Base-by-base conservation (phyloP, 2,329 filamentous ascomycete genomes). In the Colletotrichum gloeosporioides region DNA sequence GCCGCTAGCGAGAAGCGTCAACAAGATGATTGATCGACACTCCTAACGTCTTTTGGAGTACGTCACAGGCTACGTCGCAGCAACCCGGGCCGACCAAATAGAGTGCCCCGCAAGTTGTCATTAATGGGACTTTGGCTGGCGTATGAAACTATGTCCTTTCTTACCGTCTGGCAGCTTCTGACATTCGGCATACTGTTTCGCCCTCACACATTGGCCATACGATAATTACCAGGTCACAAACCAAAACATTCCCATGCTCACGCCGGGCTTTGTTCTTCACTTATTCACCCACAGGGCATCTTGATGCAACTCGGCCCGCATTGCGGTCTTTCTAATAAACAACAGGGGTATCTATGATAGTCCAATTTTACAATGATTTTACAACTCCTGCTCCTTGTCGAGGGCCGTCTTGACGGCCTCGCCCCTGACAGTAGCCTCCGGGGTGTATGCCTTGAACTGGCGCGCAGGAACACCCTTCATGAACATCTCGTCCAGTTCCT, bases 401-500 rank as follows among this genome's bases (percentile, higher is more conserved):
- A 75, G 59, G 4, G 73, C 68, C 22, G 68, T 67, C 29, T 75
- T 67, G 3, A 66, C 68, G 25, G 68, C 73, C 29, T 71, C 31
- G 22, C 68, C 73, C 15, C 73, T 27, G 16, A 75, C 66, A 65
- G 74, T 81, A 59, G 71, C 62, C 4, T 75, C 73, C 4, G 68
- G 53, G 36, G 53, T 78, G 36, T 78, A 82, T 1, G 10, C 29
- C 78, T 80, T 80, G 70, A 82, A 82, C 55, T 79, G 62, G 27
- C 81, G 78, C 4, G 81, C 77, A 2, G 80, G 78, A 9, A 82
- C 69, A 13, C 76, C 71, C 75, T 81, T 80, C 32, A 79, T 75
- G 31, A 82, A 82, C 72, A 81, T 79, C 57, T 81, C 80, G 64
- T 82, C 80, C 22, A 82, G 34, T 49, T 82, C 80, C 76, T 82